A percentile compares a stretch with the other conserved stretches of the same genome.
These are phyloP conservation scores for Nepenthes alata DNA, from an alignment of 179 eudicot species.

Conservation along the genomic window DNA sequence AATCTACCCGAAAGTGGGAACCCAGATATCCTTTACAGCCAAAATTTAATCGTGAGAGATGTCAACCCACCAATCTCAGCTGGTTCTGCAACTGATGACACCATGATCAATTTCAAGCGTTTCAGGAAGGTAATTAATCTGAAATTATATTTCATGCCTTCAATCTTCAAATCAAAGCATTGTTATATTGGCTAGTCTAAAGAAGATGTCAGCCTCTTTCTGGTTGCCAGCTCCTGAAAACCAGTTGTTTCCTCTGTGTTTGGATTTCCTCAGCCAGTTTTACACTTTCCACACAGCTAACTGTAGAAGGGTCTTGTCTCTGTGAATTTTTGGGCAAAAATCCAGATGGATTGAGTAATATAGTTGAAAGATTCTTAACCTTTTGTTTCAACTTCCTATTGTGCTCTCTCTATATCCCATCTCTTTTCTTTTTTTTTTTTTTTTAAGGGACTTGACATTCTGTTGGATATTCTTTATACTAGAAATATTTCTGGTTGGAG, in stretches of 20 bases:
- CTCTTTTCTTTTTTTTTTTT: not conserved
- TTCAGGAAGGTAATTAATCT: constrained; percentile 62
- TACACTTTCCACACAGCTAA: too few species aligned
- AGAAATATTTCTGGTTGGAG: too few species aligned
- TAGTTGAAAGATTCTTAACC: too few species aligned
- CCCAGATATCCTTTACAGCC: constrained; percentile 69
- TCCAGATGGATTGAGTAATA: too few species aligned
- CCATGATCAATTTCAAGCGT: constrained; percentile 64
- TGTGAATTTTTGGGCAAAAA: too few species aligned
- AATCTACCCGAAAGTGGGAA: constrained; percentile 44
- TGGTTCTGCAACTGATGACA: constrained; percentile 18
- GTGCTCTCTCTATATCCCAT: not conserved
- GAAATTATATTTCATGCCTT: not conserved
- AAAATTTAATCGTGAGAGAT: constrained; percentile 54
- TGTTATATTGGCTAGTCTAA: not conserved
- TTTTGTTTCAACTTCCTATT: too few species aligned
- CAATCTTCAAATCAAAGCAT: not conserved
- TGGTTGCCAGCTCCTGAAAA: too few species aligned
- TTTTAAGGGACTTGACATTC: not conserved
- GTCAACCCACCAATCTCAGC: constrained; percentile 19
- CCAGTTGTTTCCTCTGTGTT: too few species aligned
- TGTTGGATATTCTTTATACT: not conserved
- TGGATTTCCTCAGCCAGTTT: too few species aligned
- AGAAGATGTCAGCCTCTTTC: too few species aligned
- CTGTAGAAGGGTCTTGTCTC: too few species aligned